Evolutionary conservation across 2,329 filamentous ascomycete species (phyloP).

Genomic region (Exophiala sideris): DNA sequence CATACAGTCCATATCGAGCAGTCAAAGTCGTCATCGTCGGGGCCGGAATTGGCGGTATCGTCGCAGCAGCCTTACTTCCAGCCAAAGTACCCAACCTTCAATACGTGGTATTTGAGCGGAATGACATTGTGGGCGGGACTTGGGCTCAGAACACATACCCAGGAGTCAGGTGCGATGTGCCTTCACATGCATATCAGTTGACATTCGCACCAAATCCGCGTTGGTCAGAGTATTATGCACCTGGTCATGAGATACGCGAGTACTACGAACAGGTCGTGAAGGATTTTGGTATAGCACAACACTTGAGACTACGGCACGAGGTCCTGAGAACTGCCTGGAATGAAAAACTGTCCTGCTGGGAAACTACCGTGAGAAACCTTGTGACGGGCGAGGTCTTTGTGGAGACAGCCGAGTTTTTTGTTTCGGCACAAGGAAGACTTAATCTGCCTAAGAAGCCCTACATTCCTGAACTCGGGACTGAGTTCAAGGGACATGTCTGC

Average conservation of each 20-base stretch:
- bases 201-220: slow-evolving; percentile 44
- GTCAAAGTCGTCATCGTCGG: neutral
- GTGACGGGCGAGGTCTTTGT: neutral
- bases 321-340: slow-evolving; percentile 16
- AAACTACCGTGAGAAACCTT: slow-evolving; percentile 1
- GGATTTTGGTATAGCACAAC: slow-evolving; percentile 21
- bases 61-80: neutral
- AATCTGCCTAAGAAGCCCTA: slow-evolving; percentile 47
- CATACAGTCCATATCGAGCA: neutral
- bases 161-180: slow-evolving; percentile 37
- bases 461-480: slow-evolving; percentile 26
- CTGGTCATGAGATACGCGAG: slow-evolving; percentile 16
- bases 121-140: slow-evolving; percentile 4
- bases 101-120: neutral
- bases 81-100: neutral
- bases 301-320: slow-evolving; percentile 23
- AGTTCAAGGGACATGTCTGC: slow-evolving; percentile 30
- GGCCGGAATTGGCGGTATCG: neutral
- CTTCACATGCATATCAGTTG: slow-evolving; percentile 49
- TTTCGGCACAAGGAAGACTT: slow-evolving; percentile 57
- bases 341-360: slow-evolving; percentile 4
- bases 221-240: slow-evolving; percentile 27
- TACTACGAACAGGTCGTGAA: slow-evolving; percentile 14
- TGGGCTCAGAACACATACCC: slow-evolving; percentile 23
- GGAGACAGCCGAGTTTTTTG: slow-evolving; percentile 44